Base-by-base conservation (phyloP, 1,139 yeast species). In the Taiozyma onychis region DNA sequence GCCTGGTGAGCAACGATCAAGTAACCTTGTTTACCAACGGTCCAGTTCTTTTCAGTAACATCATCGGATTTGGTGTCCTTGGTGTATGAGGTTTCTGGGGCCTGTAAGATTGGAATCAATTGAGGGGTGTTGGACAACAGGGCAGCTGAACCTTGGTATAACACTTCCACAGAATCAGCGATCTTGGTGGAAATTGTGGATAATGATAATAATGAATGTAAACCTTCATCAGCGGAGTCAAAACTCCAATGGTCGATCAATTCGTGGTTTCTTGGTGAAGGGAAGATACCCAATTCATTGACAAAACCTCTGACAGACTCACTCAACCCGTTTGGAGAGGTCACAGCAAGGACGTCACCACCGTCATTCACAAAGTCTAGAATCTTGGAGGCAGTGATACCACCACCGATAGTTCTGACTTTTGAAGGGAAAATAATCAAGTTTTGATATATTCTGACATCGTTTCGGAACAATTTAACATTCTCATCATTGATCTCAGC, bases 1-100 rank as follows among this genome's bases (percentile, higher is more conserved):
- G 86, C 87, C 72, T 95, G 99, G 62, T 89, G 78, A 1, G 83
- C 95, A n/a, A 83, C 95, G 26, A 84, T 80, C 50, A 88, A 66
- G 65, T 74, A 82, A 14, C 89, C 89, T 69, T 91, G 96, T 47
- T 81, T 74, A 28, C 99, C 99, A 45, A 83, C 73, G 11, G 88
- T 83, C 96, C 97, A 95, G 28, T 75, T 74, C 35, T 83, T 85
- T 45, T 73, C 75, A 2, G 70, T 61, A 28, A 67, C 63, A 47
- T 75, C 80, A 8, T 73, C 68, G 49, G 72, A 75, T 66, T 67
- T 46, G 47, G 59, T 28, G 61, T 69, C 59, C 66, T 72, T 57
- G 57, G 67, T 78, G 63, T 81, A 81, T 4, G 95, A 80, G 3
- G 96, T 83, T 49, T 76, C 72, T 41, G 91, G 77, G 4, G 93